Evolutionary conservation across 1,139 yeast genomes (phyloP).

Genomic region (Lodderomyces parapsilosis): DNA sequence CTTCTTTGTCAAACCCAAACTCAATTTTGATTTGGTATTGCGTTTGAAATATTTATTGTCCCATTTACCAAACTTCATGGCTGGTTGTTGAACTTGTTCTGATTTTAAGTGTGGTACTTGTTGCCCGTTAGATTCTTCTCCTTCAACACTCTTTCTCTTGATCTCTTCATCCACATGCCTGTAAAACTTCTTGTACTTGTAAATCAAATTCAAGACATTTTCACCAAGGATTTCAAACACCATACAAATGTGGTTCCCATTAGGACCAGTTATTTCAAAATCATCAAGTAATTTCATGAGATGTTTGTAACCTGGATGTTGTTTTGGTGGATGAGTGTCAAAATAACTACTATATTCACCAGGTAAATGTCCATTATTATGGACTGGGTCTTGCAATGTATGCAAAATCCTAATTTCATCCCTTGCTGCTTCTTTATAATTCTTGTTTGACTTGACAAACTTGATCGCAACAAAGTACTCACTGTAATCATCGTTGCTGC

Average conservation of each 20-base stretch:
- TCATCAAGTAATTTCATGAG: constrained; percentile 42
- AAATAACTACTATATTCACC: constrained; percentile 17
- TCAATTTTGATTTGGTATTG: constrained; percentile 25
- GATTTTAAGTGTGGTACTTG: not conserved
- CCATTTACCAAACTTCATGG: constrained; percentile 21
- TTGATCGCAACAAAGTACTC: constrained; percentile 43
- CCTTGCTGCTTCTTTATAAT: constrained; percentile 42
- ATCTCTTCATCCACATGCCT: constrained; percentile 13
- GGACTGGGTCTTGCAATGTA: constrained; percentile 19
- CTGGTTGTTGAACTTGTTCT: constrained; percentile 1
- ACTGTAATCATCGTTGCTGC: constrained; percentile 8
- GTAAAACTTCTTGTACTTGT: constrained; percentile 31
- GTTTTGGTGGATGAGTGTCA: constrained; percentile 9
- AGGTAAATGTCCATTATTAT: constrained; percentile 27
- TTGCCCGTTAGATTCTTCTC: constrained; percentile 5
- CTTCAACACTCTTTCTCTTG: constrained; percentile 11
- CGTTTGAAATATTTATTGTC: constrained; percentile 22
- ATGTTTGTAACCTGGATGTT: constrained; percentile 39
- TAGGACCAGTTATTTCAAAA: constrained; percentile 40
- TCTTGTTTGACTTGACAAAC: constrained; percentile 38
- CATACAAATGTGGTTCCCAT: constrained; percentile 45
- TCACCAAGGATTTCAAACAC: constrained; percentile 46
- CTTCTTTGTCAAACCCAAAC: constrained; percentile 23
- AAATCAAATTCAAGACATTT: constrained; percentile 37
- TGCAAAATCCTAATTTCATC: constrained; percentile 40